Conservation (phyloP, 2,329 filamentous ascomycete species). For the Pyrenophora teres region DNA sequence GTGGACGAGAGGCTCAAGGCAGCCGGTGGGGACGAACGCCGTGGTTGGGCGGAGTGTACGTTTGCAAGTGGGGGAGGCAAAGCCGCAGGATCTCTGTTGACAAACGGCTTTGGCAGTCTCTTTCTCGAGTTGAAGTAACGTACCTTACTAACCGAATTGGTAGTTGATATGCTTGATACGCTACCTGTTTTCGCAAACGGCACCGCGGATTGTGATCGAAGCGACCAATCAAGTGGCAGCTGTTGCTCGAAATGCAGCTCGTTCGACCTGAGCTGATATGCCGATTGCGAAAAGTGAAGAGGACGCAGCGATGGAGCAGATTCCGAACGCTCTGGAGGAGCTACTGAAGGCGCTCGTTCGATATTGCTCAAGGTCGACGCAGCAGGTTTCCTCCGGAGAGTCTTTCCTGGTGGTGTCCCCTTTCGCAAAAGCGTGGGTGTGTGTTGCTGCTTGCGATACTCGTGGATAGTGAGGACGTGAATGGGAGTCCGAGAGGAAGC, state of each 20-base stretch:
- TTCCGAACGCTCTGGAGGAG: slow-evolving; percentile 12
- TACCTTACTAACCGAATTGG: slow-evolving; percentile 26
- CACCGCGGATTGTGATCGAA: slow-evolving; percentile 38
- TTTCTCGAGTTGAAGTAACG: slow-evolving; percentile 43
- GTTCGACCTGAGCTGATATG: slow-evolving; percentile 30
- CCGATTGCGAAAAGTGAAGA: slow-evolving; percentile 38
- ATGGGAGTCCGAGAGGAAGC: slow-evolving; percentile 39
- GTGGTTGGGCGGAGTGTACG: slow-evolving; percentile 22
- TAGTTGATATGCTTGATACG: slow-evolving; percentile 20
- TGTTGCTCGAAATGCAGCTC: slow-evolving; percentile 25
- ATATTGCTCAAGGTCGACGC: slow-evolving; percentile 38
- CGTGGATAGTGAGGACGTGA: slow-evolving; percentile 46
- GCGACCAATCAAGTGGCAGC: slow-evolving; percentile 21
- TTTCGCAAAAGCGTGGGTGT: slow-evolving; percentile 35
- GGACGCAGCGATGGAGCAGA: slow-evolving; percentile 24
- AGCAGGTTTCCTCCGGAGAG: slow-evolving; percentile 46
- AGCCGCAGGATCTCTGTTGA: slow-evolving; percentile 16
- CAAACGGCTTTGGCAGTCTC: slow-evolving; percentile 40
- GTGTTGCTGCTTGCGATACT: slow-evolving; percentile 47
- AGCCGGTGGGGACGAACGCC: slow-evolving; percentile 24
- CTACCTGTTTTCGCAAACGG: slow-evolving; percentile 25
- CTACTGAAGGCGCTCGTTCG: slow-evolving; percentile 34
- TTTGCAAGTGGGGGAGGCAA: slow-evolving; percentile 20
- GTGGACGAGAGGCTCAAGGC: slow-evolving; percentile 28
- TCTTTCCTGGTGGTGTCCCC: slow-evolving; percentile 37